Base-by-base conservation (phyloP, 2,329 filamentous ascomycete genomes). In the Aotearoamyces nothofagi region DNA sequence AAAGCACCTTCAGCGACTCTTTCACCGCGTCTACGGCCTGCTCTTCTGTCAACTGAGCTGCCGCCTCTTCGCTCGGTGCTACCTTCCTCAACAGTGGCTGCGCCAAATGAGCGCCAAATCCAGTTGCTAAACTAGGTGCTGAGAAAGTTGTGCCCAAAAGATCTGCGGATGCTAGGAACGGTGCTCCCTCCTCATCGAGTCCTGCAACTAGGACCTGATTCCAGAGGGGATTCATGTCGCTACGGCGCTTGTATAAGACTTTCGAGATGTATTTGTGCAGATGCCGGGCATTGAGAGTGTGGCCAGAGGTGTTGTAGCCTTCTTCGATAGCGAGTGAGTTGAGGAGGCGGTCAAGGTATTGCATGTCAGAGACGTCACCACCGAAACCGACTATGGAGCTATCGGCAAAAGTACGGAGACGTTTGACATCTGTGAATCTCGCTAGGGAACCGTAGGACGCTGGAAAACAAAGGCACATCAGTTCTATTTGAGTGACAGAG, bases 281-380 rank as follows among this genome's bases (percentile, higher is more conserved):
- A 60, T 94, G 94, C 55, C 81, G 79, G 32, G 90, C 90, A 53
- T 79, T 83, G 47, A 98, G 76, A 42, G 61, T 57, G 46, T 58
- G 36, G 49, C 56, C 47, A 43, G 53, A 40, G 33, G 60, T 51
- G 31, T 55, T 49, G 64, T 98, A 96, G 51, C 83, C 78, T 64
- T 96, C 86, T 53, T 78, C 69, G 55, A 92, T 83, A 52, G 80
- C 74, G 45, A 96, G 78, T 38, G 81, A 78, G 49, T 69, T 77
- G 44, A 98, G 77, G 49, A 93, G 73, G 44, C 90, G 77, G 69
- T 93, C 80, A 43, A 98, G 74, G 63, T 92, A 92, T 64, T 98
- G 90, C 90, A 98, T 96, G 63, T 98, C 90, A 40, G 82, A 92
- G 45, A 98, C 78, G 61, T 98, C 90, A 54, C 90, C 90, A 54